Percentiles rank a stretch among this genome's conserved stretches.
phyloP scores from a whole-genome alignment of 129 eudicot genomes.

The Pulicaria dysenterica region DNA sequence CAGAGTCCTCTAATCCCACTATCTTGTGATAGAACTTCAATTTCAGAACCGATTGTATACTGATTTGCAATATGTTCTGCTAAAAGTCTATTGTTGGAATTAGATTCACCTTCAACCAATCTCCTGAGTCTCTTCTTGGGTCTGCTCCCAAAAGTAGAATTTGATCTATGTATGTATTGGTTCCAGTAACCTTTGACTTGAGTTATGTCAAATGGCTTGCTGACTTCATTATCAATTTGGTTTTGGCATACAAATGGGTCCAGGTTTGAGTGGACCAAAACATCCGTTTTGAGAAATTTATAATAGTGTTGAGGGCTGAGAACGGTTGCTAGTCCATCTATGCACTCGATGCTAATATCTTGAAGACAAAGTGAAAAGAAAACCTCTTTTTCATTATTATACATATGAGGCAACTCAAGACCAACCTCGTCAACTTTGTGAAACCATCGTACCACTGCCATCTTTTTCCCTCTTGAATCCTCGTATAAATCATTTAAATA shows the following conservation, averaged over 20 bases:
- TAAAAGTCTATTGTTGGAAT: slow-evolving; percentile 10
- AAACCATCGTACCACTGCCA: slow-evolving; percentile 98
- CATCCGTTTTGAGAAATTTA: slow-evolving; percentile 37
- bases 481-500: slow-evolving; percentile 85
- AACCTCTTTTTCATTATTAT: slow-evolving; percentile 71
- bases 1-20: slow-evolving; percentile 93
- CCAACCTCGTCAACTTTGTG: slow-evolving; percentile 97
- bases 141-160: slow-evolving; percentile 41
- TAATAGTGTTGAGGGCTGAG: slow-evolving; percentile 74
- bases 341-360: slow-evolving; percentile 85
- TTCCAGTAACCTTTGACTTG: slow-evolving; percentile 77
- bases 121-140: slow-evolving; percentile 66
- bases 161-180: slow-evolving; percentile 53
- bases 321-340: slow-evolving; percentile 86
- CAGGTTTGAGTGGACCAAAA: slow-evolving; percentile 28
- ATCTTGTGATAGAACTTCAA: slow-evolving; percentile 87
- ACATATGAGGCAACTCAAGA: slow-evolving; percentile 61
- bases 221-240: slow-evolving; percentile 64
- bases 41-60: slow-evolving; percentile 51
- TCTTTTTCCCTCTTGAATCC: slow-evolving; percentile 70
- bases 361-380: slow-evolving; percentile 90
- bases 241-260: slow-evolving; percentile 63
- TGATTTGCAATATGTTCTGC: slow-evolving; percentile 10
- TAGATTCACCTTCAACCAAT: slow-evolving; percentile 29
- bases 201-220: slow-evolving; percentile 75